These are phyloP conservation scores for Trichosporon ovoides DNA, from an alignment of 1,284 basidiomycete genomes.

Conservation along the genomic window DNA sequence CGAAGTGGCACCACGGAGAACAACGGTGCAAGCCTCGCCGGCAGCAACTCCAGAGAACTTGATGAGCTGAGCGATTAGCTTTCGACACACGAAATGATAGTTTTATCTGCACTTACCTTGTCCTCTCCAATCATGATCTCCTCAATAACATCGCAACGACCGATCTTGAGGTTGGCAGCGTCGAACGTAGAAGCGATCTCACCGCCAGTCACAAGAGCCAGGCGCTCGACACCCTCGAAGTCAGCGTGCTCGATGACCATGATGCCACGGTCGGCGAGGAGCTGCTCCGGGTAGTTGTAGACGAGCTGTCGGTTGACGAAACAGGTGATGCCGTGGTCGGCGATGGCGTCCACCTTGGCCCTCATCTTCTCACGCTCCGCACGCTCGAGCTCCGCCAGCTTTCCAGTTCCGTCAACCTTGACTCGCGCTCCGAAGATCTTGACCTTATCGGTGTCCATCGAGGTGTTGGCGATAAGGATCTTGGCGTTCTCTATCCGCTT, in stretches of 20 bases:
- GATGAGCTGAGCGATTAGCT: conserved; percentile 63
- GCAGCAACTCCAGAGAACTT: conserved; percentile 99
- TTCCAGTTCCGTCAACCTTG: conserved; percentile 91
- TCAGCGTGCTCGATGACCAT: conserved; percentile 98
- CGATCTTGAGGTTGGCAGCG: conserved; percentile 85
- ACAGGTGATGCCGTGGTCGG: conserved; percentile 90
- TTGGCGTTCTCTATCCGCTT: conserved; percentile 92
- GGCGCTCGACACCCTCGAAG: conserved; percentile 95
- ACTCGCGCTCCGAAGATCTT: conserved; percentile 97
- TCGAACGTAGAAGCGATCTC: conserved; percentile 98
- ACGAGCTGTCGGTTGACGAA: conserved; percentile 99
- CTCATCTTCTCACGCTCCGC: conserved; percentile 99
- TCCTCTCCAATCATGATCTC: conserved; percentile 99
- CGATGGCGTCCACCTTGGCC: conserved; percentile 92
- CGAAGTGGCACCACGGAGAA: conserved; percentile 89
- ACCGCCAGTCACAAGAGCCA: conserved; percentile 94
- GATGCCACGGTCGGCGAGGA: conserved; percentile 90
- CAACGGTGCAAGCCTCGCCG: conserved; percentile 97
- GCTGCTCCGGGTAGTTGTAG: conserved; percentile 97
- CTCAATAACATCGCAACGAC: conserved; percentile 89
- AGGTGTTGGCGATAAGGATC: conserved; percentile 96
- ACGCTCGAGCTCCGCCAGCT: conserved; percentile 94
- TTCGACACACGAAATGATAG: no score
- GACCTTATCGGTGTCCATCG: conserved; percentile 99
- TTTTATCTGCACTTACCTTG: conserved; percentile 77